A percentile compares a stretch with the other conserved stretches of the same genome.
phyloP scores from a whole-genome alignment of 495 filamentous ascomycete genomes.

The Neurospora sp. region DNA sequence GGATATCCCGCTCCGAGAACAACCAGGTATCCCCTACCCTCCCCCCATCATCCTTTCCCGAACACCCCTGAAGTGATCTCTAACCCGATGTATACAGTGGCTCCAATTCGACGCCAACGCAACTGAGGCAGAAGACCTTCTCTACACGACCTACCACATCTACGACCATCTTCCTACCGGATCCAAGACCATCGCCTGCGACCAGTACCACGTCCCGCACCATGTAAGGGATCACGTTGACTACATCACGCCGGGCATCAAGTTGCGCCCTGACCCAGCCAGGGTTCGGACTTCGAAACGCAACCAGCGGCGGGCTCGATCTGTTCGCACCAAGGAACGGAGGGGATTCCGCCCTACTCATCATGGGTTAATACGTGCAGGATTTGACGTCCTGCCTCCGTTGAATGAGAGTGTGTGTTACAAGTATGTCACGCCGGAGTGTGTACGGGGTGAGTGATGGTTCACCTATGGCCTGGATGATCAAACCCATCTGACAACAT shows the following conservation, averaged over 20 bases:
- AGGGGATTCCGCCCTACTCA: not conserved
- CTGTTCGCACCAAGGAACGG: not conserved
- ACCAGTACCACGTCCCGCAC: conserved; percentile 43
- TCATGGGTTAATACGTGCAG: not conserved
- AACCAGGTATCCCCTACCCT: conserved; percentile 14
- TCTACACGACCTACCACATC: conserved; percentile 44
- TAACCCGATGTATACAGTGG: conserved; percentile 17
- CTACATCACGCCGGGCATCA: conserved; percentile 48
- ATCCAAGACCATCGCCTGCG: conserved; percentile 18
- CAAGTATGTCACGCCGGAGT: conserved; percentile 22
- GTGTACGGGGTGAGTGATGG: conserved; percentile 16
- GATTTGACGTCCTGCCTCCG: not conserved
- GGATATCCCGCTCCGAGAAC: conserved; percentile 13
- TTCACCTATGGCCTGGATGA: not conserved
- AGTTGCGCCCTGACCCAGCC: conserved; percentile 17
- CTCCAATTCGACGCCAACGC: conserved; percentile 45
- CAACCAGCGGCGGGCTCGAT: not conserved
- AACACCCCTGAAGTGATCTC: not conserved
- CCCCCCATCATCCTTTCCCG: not conserved
- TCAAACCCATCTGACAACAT: not conserved
- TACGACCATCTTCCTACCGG: conserved; percentile 34
- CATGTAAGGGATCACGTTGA: conserved; percentile 45
- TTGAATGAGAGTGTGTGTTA: conserved; percentile 15
- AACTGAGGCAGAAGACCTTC: conserved; percentile 42
- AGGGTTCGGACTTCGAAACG: not conserved